These are phyloP conservation scores for Physaria fendleri DNA, from an alignment of 345 rosid genomes.

Conservation along the genomic window DNA sequence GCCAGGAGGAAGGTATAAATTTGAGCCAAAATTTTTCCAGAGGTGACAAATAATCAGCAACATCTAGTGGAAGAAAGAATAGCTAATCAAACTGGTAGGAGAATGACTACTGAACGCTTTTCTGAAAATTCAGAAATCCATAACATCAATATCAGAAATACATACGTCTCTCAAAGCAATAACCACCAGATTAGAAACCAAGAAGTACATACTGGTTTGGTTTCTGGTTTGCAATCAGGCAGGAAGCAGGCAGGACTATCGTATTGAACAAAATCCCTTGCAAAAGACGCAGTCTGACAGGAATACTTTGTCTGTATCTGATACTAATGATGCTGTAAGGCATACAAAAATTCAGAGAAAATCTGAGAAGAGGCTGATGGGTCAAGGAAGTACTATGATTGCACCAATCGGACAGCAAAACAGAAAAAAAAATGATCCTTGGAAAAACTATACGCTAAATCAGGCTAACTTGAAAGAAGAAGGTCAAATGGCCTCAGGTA, in stretches of 20 bases:
- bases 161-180: constrained; percentile 34
- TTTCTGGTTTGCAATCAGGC: constrained; percentile 33
- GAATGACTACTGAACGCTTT: constrained; percentile 31
- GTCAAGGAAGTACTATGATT: constrained; percentile 36
- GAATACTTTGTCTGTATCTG: constrained; percentile 40
- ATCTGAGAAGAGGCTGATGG: constrained; percentile 38
- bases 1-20: constrained; percentile 34
- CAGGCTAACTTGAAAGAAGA: constrained; percentile 32
- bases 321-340: constrained; percentile 29
- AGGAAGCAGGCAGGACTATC: constrained; percentile 32
- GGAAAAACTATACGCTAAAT: constrained; percentile 31
- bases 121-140: constrained; percentile 32
- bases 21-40: constrained; percentile 25
- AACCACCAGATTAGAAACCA: constrained; percentile 35
- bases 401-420: constrained; percentile 29
- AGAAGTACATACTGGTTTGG: constrained; percentile 27
- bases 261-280: constrained; percentile 27
- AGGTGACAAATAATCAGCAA: constrained; percentile 26
- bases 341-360: constrained; percentile 33
- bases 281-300: constrained; percentile 36
- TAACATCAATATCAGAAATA: constrained; percentile 28
- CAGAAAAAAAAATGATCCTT: constrained; percentile 18
- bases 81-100: constrained; percentile 29
- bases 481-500: constrained; percentile 19
- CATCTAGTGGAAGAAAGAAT: constrained; percentile 33